Conservation (phyloP, 352 stramenopile genomes). For the Pythium vanterpoolii region DNA sequence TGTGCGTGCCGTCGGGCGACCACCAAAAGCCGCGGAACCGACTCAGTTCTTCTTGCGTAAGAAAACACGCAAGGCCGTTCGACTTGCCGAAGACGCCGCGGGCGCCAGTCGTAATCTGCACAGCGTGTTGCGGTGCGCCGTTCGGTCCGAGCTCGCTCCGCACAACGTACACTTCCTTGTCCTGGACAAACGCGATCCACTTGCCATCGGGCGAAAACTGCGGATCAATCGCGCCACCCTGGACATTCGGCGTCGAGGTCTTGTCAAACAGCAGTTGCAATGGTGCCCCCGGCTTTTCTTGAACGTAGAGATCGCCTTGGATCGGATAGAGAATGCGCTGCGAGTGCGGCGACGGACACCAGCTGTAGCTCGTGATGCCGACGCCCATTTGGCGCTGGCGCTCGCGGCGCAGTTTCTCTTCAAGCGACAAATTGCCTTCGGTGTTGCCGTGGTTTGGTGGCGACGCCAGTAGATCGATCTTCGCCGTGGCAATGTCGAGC, state of each 20-base stretch:
- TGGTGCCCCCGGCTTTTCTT: conserved; percentile 77
- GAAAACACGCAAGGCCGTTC: conserved; percentile 96
- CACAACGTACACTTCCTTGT: conserved; percentile 93
- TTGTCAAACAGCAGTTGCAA: conserved; percentile 89
- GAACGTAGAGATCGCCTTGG: conserved; percentile 92
- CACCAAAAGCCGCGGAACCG: conserved; percentile 97
- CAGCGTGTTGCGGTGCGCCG: conserved; percentile 35
- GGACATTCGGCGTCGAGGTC: conserved; percentile 47
- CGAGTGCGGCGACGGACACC: conserved; percentile 50
- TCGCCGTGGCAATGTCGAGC: conserved; percentile 56
- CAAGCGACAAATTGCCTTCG: conserved; percentile 82
- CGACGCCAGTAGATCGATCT: conserved; percentile 58
- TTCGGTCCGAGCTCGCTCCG: conserved; percentile 37
- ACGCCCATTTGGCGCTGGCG: conserved; percentile 88
- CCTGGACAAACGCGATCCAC: conserved; percentile 93
- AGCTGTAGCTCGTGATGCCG: conserved; percentile 92
- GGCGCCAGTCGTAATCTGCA: conserved; percentile 78
- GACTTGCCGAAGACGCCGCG: conserved; percentile 65
- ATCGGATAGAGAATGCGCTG: conserved; percentile 89
- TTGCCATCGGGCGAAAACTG: conserved; percentile 91
- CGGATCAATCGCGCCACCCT: conserved; percentile 89
- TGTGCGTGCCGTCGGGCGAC: conserved; percentile 77
- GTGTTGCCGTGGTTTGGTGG: conserved; percentile 79
- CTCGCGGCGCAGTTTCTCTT: conserved; percentile 91
- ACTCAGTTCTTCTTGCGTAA: conserved; percentile 97